A percentile compares a stretch with the other conserved stretches of the same genome.
Evolutionary conservation across 2,329 filamentous ascomycete genomes (phyloP).

Genomic region (Stagonosporopsis cucurbitacearum): DNA sequence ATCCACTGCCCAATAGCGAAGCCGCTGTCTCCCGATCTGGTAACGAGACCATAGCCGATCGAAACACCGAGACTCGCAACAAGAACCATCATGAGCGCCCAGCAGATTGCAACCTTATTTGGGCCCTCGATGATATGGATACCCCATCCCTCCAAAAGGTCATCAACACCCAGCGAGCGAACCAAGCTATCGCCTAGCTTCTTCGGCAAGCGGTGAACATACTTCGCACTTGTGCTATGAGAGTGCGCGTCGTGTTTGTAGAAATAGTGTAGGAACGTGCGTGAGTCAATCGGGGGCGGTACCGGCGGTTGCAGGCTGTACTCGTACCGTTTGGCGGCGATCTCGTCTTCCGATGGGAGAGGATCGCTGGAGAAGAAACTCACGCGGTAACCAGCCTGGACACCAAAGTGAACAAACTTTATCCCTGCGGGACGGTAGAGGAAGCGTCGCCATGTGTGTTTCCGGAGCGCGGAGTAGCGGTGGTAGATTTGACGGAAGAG

Average conservation of each 20-base stretch:
- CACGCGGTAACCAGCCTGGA: slow-evolving; percentile 1
- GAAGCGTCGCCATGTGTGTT: slow-evolving; percentile 3
- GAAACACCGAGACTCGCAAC: slow-evolving; percentile 16
- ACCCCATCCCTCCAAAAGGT: slow-evolving; percentile 19
- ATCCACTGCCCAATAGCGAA: slow-evolving; percentile 27
- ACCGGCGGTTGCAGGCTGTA: slow-evolving; percentile 6
- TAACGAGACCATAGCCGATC: slow-evolving; percentile 8
- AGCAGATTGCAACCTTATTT: slow-evolving; percentile 18
- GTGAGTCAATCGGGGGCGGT: slow-evolving; percentile 19
- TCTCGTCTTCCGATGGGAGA: slow-evolving; percentile 6
- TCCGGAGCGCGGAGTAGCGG: slow-evolving; percentile 7
- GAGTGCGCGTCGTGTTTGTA: slow-evolving; percentile 12
- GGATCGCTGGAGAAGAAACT: slow-evolving; percentile 7
- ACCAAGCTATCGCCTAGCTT: slow-evolving; percentile 18
- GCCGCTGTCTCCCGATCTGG: slow-evolving; percentile 12
- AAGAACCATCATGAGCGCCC: slow-evolving; percentile 9
- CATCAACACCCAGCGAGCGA: neutral
- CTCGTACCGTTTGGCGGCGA: slow-evolving; percentile 13
- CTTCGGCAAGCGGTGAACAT: slow-evolving; percentile 17
- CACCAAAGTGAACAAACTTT: slow-evolving; percentile 19
- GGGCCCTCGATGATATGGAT: slow-evolving; percentile 23
- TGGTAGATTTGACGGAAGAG: slow-evolving; percentile 19
- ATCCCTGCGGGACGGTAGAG: slow-evolving; percentile 15
- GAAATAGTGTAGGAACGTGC: slow-evolving; percentile 23
- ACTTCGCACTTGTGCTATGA: slow-evolving; percentile 6